A percentile compares a stretch with the other conserved stretches of the same genome.
Evolutionary conservation across 495 filamentous ascomycete species (phyloP).

Genomic region (Penicillium diatomitis): DNA sequence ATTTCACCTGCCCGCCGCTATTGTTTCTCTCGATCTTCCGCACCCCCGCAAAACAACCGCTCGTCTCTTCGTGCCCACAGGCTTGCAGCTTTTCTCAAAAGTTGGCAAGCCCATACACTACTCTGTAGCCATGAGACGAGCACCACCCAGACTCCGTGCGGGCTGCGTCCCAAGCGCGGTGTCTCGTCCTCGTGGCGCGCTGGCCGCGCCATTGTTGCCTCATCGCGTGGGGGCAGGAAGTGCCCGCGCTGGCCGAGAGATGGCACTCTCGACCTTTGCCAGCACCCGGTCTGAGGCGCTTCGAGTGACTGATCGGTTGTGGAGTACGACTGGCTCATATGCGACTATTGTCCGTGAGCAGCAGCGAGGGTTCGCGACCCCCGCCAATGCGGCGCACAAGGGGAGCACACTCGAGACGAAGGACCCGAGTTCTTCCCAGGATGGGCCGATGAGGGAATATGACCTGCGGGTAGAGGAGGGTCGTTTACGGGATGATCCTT

Average conservation of each 20-base stretch:
- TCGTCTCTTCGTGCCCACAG: no score
- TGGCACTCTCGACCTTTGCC: background rate
- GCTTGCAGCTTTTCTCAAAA: background rate
- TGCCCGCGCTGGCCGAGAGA: slow-evolving; percentile 4
- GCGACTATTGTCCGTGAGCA: slow-evolving; percentile 4
- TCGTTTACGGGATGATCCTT: slow-evolving; percentile 71
- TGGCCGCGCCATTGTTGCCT: slow-evolving; percentile 7
- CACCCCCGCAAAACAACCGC: background rate
- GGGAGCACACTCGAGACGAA: slow-evolving; percentile 5
- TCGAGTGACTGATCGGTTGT: no score
- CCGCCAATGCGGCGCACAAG: background rate
- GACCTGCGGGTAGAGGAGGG: slow-evolving; percentile 65
- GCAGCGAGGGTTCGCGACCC: slow-evolving; percentile 13
- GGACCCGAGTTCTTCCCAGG: slow-evolving; percentile 9
- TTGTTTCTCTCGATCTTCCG: background rate
- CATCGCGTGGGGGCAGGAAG: slow-evolving; percentile 8
- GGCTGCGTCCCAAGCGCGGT: slow-evolving; percentile 26
- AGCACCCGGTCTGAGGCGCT: no score
- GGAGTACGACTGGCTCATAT: background rate
- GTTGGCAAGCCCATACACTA: slow-evolving; percentile 1
- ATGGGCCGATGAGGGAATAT: slow-evolving; percentile 80
- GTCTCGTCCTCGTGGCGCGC: slow-evolving; percentile 15
- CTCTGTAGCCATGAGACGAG: slow-evolving; percentile 21
- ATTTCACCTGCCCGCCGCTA: slow-evolving; percentile 1
- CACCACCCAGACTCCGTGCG: slow-evolving; percentile 26